Evolutionary conservation across 2,329 filamentous ascomycete species (phyloP), one percentile per base, ranked within the genome.

Genomic region (Sporothrix dimorphospora): DNA sequence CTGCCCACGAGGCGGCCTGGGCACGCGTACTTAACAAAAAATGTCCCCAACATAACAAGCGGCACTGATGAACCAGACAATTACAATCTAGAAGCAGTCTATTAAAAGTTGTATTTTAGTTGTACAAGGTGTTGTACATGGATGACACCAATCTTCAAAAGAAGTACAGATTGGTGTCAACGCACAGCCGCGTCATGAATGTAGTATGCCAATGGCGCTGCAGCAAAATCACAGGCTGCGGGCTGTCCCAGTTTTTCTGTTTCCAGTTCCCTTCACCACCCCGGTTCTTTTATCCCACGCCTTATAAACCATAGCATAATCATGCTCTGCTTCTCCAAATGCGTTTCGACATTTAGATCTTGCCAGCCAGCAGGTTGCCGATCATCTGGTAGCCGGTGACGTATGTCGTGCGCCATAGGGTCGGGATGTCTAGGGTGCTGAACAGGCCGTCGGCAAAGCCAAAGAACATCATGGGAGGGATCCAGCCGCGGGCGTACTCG

Each of bases 401-500:
- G 75, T 83, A 85, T 45, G 88, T 88, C n/a, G 92, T 97, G 77
- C 87, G 87, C 91, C 92, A 96, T 78, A 97, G 81, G 1, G 94
- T 97, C n/a, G 88, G 89, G 79, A 97, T 88, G 81, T 97, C 94
- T 76, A 97, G 84, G 4, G 94, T 97, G 81, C 91, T 94, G 71
- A 86, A 89, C 73, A 97, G 86, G 63, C 88, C 90, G 81, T 97
- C 94, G 75, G 93, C 92, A 80, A 91, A 95, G 73, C 94, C 94
- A 81, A 97, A 97, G 81, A 92, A 92, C 69, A 97, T 85, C 94
- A 97, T 97, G 72, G 92, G 92, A 63, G 94, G 94, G 81, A 97
- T 97, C 93, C 93, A 97, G 75, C 94, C 94, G 76, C 91, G 86
- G 63, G 92, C 92, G 81, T 94, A 93, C 85, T 95, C 93, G 77